A percentile compares a stretch with the other conserved stretches of the same genome.
phyloP scores from a whole-genome alignment of 148 eudicot genomes.

The Persicaria tinctoria region DNA sequence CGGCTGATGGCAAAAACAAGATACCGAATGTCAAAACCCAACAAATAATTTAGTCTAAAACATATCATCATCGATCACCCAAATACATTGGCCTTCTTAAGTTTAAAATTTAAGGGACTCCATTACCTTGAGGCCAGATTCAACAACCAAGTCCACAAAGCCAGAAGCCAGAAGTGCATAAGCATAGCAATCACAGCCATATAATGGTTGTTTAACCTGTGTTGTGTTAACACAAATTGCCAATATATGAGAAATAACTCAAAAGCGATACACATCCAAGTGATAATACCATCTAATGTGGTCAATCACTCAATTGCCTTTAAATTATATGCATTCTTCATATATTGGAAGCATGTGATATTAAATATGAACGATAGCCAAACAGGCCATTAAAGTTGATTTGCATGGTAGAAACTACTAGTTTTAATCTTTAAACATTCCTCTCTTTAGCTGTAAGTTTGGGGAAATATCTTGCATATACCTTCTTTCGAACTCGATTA shows the following conservation, averaged over 20 bases:
- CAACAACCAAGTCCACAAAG: constrained; percentile 87
- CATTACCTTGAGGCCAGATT: constrained; percentile 89
- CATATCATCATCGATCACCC: not conserved
- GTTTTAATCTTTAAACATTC: not conserved
- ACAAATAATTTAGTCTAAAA: not conserved
- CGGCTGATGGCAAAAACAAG: constrained; percentile 44
- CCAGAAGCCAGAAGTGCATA: constrained; percentile 96
- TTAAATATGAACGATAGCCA: no score
- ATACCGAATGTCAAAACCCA: not conserved
- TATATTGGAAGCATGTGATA: no score
- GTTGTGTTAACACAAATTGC: not conserved
- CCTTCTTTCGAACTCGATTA: constrained; percentile 77
- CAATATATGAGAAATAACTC: not conserved
- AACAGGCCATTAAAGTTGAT: not conserved
- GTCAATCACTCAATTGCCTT: not conserved
- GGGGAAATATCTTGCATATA: constrained; percentile 12
- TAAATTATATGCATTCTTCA: no score
- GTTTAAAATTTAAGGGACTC: not conserved
- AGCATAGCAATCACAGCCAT: constrained; percentile 96
- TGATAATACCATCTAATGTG: not conserved
- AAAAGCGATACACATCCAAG: not conserved
- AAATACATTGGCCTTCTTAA: not conserved
- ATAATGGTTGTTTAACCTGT: constrained; percentile 91
- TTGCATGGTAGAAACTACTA: not conserved
- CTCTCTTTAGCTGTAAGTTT: not conserved